Conservation (phyloP, 768 basidiomycete species). For the Suillus subluteus region DNA sequence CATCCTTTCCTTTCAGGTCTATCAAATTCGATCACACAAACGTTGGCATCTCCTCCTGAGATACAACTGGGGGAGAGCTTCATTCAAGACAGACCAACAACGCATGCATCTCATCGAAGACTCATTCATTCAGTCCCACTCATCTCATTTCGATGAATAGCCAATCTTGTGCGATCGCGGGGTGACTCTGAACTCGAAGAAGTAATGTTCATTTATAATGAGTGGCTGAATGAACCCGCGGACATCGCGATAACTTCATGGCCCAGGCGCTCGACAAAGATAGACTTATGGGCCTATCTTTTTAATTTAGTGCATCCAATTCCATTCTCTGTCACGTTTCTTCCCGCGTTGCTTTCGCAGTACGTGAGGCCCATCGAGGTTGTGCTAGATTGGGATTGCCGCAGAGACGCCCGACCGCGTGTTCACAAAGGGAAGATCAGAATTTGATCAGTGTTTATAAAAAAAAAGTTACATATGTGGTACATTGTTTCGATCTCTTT, state of each 20-base stretch:
- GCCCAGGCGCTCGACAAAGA: background rate
- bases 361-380: background rate
- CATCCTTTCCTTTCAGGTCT: slow-evolving; percentile 5
- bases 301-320: background rate
- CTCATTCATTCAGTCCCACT: slow-evolving; percentile 1
- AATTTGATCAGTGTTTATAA: background rate
- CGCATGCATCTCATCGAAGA: slow-evolving; percentile 8
- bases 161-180: slow-evolving; percentile 4
- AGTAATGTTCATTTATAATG: background rate
- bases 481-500: background rate
- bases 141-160: slow-evolving; percentile 6
- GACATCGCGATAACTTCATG: slow-evolving; percentile 10
- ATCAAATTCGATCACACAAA: slow-evolving; percentile 7
- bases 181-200: background rate
- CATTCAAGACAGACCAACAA: slow-evolving; percentile 7
- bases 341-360: slow-evolving; percentile 11
- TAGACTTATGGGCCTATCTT: slow-evolving; percentile 6
- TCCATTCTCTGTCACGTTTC: background rate
- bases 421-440: slow-evolving; percentile 3
- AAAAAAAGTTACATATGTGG: slow-evolving; percentile 3
- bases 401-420: slow-evolving; percentile 4
- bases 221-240: slow-evolving; percentile 5
- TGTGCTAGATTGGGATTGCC: background rate
- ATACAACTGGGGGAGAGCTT: background rate
- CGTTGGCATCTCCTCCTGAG: slow-evolving; percentile 4